These are phyloP conservation scores for Yamadazyma phyllophila DNA, from an alignment of 805 yeast species.

Conservation along the genomic window DNA sequence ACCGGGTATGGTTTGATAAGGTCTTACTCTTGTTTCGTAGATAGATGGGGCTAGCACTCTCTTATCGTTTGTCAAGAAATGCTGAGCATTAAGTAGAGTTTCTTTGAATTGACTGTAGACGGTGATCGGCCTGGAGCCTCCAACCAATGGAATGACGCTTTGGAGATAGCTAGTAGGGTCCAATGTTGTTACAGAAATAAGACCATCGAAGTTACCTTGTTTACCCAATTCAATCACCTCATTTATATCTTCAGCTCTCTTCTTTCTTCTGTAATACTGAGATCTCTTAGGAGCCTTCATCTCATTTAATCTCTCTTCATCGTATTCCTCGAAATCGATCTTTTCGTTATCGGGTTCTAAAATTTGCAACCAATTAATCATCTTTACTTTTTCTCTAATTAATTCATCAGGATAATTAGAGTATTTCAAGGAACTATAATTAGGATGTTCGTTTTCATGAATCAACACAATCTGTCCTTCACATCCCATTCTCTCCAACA, in stretches of 20 bases:
- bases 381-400: conserved; percentile 55
- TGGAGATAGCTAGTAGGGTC: conserved; percentile 66
- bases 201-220: conserved; percentile 64
- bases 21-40: conserved; percentile 76
- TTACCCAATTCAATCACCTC: conserved; percentile 50
- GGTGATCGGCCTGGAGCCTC: conserved; percentile 86
- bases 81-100: conserved; percentile 68
- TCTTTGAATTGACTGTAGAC: conserved; percentile 83
- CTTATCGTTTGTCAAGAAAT: conserved; percentile 61
- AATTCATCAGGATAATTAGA: conserved; percentile 59
- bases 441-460: conserved; percentile 94
- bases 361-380: conserved; percentile 76
- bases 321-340: conserved; percentile 44
- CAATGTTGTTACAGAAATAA: conserved; percentile 71
- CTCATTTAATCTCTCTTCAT: conserved; percentile 52
- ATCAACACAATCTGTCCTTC: conserved; percentile 62
- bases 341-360: conserved; percentile 69
- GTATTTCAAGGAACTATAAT: conserved; percentile 65
- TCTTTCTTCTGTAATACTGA: conserved; percentile 65
- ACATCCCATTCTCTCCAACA: conserved; percentile 90
- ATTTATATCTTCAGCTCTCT: conserved; percentile 52
- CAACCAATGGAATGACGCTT: conserved; percentile 57
- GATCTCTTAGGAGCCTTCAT: conserved; percentile 59
- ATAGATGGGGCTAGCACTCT: conserved; percentile 80
- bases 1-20: conserved; percentile 91